Evolutionary conservation across 2,329 filamentous ascomycete genomes (phyloP), one percentile per base, ranked within the genome.

Genomic region (Trichoderma atrobrunneum): DNA sequence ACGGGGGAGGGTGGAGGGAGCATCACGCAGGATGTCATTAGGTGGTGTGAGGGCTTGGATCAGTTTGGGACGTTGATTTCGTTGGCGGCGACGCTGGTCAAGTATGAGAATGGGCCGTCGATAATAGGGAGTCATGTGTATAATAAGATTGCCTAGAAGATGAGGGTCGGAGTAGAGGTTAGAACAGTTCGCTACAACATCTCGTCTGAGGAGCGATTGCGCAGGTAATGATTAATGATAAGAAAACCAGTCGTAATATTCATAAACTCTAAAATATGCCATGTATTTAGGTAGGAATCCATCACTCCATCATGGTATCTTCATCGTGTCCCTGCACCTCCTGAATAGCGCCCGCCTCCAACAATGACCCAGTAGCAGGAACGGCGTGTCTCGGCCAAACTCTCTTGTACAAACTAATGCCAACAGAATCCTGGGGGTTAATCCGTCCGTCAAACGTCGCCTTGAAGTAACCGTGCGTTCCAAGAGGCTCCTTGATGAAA

Each of bases 381-480:
- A 78, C 79, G 21, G 94, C 90, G 74, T 86, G 86, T 72, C 95
- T 87, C 8, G 96, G 96, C 87, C 91, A 96, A 73, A 95, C 90
- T 26, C 93, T 85, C 87, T 96, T 96, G 80, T 95, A 96, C 78
- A 96, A 80, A 83, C 93, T 97, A 74, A 98, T 92, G 64, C 93
- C 96, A 61, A 99, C 90, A 3, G 94, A 91, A 83, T 99, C 96
- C 83, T 98, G 93, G 1, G 96, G 95, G 82, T 98, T 98, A 81
- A 99, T 95, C 80, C 92, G 93, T 14, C 91, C 94, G 81, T 99
- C 97, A 84, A 99, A 99, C 2, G 92, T 98, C 14, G 96, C 96
- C 87, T 99, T 99, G 88, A 98, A 98, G 85, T 99, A 99, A n/a
- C 96, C 96, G 82, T 99, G 96, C 43, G 96, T 99, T 77, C 96